These are phyloP conservation scores for Ophiosphaerella korrae DNA, from an alignment of 2,329 filamentous ascomycete species.

Conservation along the genomic window DNA sequence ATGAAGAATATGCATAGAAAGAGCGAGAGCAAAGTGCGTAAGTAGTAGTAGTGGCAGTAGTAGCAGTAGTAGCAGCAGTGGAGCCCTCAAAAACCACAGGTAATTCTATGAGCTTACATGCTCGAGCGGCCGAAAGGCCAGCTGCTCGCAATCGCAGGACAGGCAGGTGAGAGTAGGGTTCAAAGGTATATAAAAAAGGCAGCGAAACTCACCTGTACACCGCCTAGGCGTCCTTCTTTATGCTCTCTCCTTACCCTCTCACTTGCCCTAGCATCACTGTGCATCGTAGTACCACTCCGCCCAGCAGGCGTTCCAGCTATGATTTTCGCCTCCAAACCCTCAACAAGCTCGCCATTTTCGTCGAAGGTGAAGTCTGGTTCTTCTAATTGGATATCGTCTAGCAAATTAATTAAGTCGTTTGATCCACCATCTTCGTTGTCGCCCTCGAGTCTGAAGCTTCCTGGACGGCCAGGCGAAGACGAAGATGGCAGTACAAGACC, in stretches of 20 bases:
- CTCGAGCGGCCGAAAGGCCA: neutral
- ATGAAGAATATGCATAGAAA: neutral
- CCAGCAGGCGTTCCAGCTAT: constrained; percentile 19
- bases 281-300: constrained; percentile 16
- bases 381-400: constrained; percentile 41
- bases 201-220: constrained; percentile 44
- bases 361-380: constrained; percentile 67
- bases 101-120: constrained; percentile 6
- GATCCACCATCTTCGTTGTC: constrained; percentile 46
- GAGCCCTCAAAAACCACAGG: neutral
- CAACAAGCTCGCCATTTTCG: constrained; percentile 64
- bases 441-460: constrained; percentile 49
- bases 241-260: constrained; percentile 50
- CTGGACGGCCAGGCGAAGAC: constrained; percentile 51
- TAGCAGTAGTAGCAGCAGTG: neutral
- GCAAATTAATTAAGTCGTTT: constrained; percentile 39
- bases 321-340: constrained; percentile 40
- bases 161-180: neutral
- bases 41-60: neutral
- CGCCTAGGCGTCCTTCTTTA: constrained; percentile 45
- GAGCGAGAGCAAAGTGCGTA: neutral
- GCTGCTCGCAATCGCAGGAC: neutral
- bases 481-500: constrained; percentile 54
- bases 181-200: constrained; percentile 7
- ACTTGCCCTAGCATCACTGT: constrained; percentile 44